Base-by-base conservation (phyloP, 2,329 filamentous ascomycete genomes). In the Fusarium sp. region DNA sequence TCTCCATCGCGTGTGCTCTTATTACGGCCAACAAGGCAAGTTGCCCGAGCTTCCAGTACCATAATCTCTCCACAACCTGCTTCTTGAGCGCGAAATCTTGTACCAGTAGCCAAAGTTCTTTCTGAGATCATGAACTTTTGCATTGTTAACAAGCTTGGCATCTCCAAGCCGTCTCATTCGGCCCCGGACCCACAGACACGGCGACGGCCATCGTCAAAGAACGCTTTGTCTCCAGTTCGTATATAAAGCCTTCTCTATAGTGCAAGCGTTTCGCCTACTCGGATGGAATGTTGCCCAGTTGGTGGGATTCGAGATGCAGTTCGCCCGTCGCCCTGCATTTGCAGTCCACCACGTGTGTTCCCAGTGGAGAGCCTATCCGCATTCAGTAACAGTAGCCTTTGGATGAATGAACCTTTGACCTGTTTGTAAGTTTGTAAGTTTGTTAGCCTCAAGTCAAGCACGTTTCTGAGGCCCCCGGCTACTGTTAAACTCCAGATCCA, bases 301-400 rank as follows among this genome's bases (percentile, higher is more conserved):
- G 68, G 62, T 72, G 65, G 75, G 60, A 76, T 75, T 72, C 52
- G 44, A 74, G 56, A 70, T 70, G 58, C 65, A 72, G 75, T 75
- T 77, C 73, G 70, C 73, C 73, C 70, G 71, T 56, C 56, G 66
- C 63, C 75, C 64, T 77, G 75, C 73, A 75, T 77, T 62, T 61
- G 65, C 62, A 63, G 65, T 55, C 67, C 71, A 77, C 75, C 72
- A 77, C 75, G 75, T 77, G 75, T 76, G 64, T 60, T 65, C 64
- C 59, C 54, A 46, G 68, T 65, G 60, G 62, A 65, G 60, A 60
- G 59, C n/a, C 44, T 29, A 20, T 47, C 65, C 36, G 31, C 49
- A 36, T 41, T 39, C n/a, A 60, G 39, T 41, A 50, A 53, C 53
- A 25, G 52, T 57, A 57, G 25, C 41, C 52, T 54, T 64, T 53